These are phyloP conservation scores for Pseudonectria foliicola DNA, from an alignment of 2,329 filamentous ascomycete genomes.

Conservation along the genomic window DNA sequence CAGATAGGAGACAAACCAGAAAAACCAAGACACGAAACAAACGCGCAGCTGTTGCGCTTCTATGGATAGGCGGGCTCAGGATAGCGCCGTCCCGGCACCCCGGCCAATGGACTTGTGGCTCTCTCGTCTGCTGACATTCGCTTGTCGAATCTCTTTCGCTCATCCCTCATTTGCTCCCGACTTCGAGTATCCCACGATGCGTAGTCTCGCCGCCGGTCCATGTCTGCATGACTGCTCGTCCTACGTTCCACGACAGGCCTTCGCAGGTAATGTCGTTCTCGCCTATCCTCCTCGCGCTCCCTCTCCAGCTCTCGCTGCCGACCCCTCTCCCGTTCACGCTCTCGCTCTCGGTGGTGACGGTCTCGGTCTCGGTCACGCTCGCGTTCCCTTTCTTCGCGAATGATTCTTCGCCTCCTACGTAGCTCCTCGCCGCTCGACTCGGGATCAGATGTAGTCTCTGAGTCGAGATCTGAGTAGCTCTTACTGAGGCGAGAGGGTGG, in stretches of 20 bases:
- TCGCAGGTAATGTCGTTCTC: conserved; percentile 28
- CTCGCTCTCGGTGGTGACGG: conserved; percentile 18
- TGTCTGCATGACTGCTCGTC: conserved; percentile 44
- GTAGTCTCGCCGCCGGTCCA: conserved; percentile 34
- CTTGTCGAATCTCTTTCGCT: conserved; percentile 30
- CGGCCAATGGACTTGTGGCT: conserved; percentile 24
- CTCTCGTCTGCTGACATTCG: conserved; percentile 26
- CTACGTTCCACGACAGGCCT: conserved; percentile 36
- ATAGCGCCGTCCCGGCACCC: conserved; percentile 31
- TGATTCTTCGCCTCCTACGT: conserved; percentile 14
- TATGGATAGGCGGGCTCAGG: conserved; percentile 28
- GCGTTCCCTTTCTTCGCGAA: conserved; percentile 22
- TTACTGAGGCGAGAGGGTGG: conserved; percentile 33
- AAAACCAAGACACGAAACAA: too few species aligned
- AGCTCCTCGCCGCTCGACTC: conserved; percentile 27
- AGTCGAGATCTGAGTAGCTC: conserved; percentile 35
- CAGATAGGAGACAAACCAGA: too few species aligned
- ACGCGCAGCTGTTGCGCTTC: background rate
- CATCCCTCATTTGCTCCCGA: conserved; percentile 25
- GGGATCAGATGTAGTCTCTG: conserved; percentile 28
- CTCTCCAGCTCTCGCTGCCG: conserved; percentile 33
- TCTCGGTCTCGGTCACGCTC: conserved; percentile 20
- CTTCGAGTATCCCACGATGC: conserved; percentile 27
- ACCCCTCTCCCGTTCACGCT: conserved; percentile 26
- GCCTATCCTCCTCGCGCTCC: conserved; percentile 30